Percentiles rank a stretch among this genome's conserved stretches.
Conservation (phyloP, 768 basidiomycete species). For the Serendipita indica region DNA sequence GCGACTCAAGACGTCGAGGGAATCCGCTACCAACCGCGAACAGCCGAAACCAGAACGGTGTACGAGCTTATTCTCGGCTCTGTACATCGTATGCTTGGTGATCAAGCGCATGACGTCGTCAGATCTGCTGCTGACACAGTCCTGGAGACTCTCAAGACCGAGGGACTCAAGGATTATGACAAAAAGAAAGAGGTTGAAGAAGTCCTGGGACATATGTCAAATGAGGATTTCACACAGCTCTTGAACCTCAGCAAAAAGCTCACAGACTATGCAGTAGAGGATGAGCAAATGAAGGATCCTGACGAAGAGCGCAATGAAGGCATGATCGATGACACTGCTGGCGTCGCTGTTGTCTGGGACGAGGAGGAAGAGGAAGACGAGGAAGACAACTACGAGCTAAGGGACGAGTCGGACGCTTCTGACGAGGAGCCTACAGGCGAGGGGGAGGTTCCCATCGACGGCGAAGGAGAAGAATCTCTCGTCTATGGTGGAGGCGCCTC, state of each 20-base stretch:
- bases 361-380: conserved; percentile 88
- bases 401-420: conserved; percentile 66
- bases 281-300: conserved; percentile 62
- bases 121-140: conserved; percentile 90
- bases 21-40: conserved; percentile 80
- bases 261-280: conserved; percentile 86
- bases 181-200: conserved; percentile 90
- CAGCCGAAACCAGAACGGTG: conserved; percentile 85
- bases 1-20: conserved; percentile 90
- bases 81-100: conserved; percentile 74
- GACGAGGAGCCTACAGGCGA: conserved; percentile 39
- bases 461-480: conserved; percentile 55
- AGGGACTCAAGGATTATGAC: conserved; percentile 86
- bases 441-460: conserved; percentile 26
- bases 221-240: conserved; percentile 69
- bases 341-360: conserved; percentile 96
- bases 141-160: conserved; percentile 76
- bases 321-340: conserved; percentile 88
- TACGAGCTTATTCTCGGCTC: conserved; percentile 81
- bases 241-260: conserved; percentile 83
- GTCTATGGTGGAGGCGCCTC: conserved; percentile 60
- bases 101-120: conserved; percentile 91
- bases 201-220: conserved; percentile 44
- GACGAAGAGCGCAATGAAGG: conserved; percentile 70
- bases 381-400: conserved; percentile 71